Percentiles rank a stretch among this genome's conserved stretches.
These are phyloP conservation scores for Lindgomyces ingoldianus DNA, from an alignment of 495 filamentous ascomycete genomes.

Conservation along the genomic window DNA sequence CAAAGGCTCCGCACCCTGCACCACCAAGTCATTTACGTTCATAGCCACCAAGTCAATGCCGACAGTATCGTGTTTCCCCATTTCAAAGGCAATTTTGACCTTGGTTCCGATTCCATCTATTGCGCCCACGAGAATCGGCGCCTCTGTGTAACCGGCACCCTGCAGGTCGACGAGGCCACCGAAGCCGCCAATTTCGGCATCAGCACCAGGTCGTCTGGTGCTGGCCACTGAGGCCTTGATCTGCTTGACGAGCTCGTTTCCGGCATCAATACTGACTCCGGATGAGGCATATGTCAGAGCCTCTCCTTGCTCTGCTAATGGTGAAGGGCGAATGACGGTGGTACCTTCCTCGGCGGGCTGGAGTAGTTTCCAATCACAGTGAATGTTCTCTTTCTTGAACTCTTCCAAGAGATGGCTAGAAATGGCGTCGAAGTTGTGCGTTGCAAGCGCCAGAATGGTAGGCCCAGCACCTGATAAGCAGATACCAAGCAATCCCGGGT, in stretches of 20 bases:
- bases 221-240: constrained; percentile 83
- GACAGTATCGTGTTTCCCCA: constrained; percentile 86
- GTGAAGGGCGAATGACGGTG: constrained; percentile 53
- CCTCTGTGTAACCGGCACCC: constrained; percentile 69
- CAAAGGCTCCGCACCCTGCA: constrained; percentile 89
- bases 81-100: constrained; percentile 86
- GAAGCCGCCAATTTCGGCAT: constrained; percentile 91
- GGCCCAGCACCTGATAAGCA: constrained; percentile 93
- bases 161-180: constrained; percentile 84
- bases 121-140: constrained; percentile 80
- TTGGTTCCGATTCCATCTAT: constrained; percentile 98
- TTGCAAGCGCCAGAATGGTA: constrained; percentile 90
- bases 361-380: constrained; percentile 82
- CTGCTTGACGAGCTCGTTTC: constrained; percentile 83
- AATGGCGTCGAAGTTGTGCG: constrained; percentile 80
- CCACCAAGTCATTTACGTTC: constrained; percentile 97
- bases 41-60: constrained; percentile 95
- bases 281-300: constrained; percentile 85
- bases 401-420: constrained; percentile 70
- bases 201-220: constrained; percentile 79
- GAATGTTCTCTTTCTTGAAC: constrained; percentile 70
- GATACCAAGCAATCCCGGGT: constrained; percentile 86
- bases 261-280: constrained; percentile 88
- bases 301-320: constrained; percentile 10
- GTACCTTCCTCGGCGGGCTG: constrained; percentile 85